Conservation (phyloP, 2,329 filamentous ascomycete species). For the Cytospora piceicola region DNA sequence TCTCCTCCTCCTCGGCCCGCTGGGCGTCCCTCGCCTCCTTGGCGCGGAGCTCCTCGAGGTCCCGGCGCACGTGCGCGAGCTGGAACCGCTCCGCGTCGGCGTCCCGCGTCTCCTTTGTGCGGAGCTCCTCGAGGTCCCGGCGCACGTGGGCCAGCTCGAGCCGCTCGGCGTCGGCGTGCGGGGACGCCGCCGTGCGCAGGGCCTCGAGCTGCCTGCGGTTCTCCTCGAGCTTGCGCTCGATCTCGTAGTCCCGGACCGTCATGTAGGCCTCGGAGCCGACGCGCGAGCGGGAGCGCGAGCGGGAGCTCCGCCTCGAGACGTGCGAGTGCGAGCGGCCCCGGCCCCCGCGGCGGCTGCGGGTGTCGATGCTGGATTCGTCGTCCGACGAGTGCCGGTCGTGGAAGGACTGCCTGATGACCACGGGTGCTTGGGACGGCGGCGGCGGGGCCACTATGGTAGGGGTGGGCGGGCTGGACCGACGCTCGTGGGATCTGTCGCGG, state of each 20-base stretch:
- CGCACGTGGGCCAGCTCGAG: slow-evolving; percentile 43
- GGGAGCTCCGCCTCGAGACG: slow-evolving; percentile 31
- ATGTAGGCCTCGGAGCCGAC: slow-evolving; percentile 39
- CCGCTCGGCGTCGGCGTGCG: slow-evolving; percentile 35
- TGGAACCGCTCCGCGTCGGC: slow-evolving; percentile 40
- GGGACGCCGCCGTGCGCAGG: slow-evolving; percentile 24
- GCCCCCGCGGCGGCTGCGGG: slow-evolving; percentile 37
- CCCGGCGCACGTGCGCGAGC: slow-evolving; percentile 43
- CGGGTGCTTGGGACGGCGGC: slow-evolving; percentile 44
- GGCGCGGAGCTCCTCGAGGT: slow-evolving; percentile 42
- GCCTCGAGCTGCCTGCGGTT: slow-evolving; percentile 29
- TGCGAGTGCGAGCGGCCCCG: slow-evolving; percentile 43
- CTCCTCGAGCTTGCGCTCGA: slow-evolving; percentile 33
- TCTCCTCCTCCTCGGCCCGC: slow-evolving; percentile 36
- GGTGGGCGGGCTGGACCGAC: slow-evolving; percentile 47
- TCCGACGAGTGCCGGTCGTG: slow-evolving; percentile 48
- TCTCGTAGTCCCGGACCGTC: slow-evolving; percentile 48
- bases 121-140: slow-evolving; percentile 28
- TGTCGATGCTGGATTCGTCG: slow-evolving; percentile 43
- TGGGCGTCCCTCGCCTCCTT: slow-evolving; percentile 28
- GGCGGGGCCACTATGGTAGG: slow-evolving; percentile 36
- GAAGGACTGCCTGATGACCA: slow-evolving; percentile 62
- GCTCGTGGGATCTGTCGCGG: slow-evolving; percentile 51
- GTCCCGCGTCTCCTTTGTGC: slow-evolving; percentile 32
- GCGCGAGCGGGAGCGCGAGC: slow-evolving; percentile 39